Evolutionary conservation across 176 grass and related monocot genomes (phyloP), one percentile per base, ranked within the genome.

Genomic region (Triticum urartu): DNA sequence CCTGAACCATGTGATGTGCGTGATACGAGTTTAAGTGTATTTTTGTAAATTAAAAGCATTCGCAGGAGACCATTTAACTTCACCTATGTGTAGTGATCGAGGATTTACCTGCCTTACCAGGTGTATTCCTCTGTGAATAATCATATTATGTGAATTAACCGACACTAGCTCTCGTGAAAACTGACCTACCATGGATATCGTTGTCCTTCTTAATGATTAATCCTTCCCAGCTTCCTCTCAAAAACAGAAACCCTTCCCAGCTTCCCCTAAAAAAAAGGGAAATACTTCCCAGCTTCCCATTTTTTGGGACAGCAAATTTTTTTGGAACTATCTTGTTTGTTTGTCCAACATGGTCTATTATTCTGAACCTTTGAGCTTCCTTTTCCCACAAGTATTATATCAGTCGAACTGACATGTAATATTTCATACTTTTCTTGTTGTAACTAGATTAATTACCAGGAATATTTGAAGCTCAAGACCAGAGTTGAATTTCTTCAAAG

Each of bases 401-500:
- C 72, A 20, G 24, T n/a, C 58, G n/a, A 75, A 38, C 71, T 61
- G n/a, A 34, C 52, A 2, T 75, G 33, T 74, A 79, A 26, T 12
- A 0, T 52, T 43, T 4, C 0, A 9, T 69, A 61, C 3, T 80
- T 80, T 87, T 87, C 82, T 69, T 64, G 35, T 87, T 72, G 33
- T 83, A 87, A 93, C 60, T 81, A 98, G 91, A 88, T 91, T 39
- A 95, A 85, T 72, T 91, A 90, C 86, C 88, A 95, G 56, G 95
- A 95, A 42, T 98, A 95, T 78, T 68, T 98, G 84, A 95, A 95
- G 84, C 68, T 98, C 36, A 98, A 93, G 80, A 91, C 88, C 4
- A 92, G 86, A 89, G 83, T 95, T 43, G 93, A 95, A 25, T 84
- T 89, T 84, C 93, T 98, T 58, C 95, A 98, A 83, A 87, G 81